Evolutionary conservation across 1,139 yeast genomes (phyloP), one percentile per base, ranked within the genome.

Genomic region (Suhomyces panamericanus): DNA sequence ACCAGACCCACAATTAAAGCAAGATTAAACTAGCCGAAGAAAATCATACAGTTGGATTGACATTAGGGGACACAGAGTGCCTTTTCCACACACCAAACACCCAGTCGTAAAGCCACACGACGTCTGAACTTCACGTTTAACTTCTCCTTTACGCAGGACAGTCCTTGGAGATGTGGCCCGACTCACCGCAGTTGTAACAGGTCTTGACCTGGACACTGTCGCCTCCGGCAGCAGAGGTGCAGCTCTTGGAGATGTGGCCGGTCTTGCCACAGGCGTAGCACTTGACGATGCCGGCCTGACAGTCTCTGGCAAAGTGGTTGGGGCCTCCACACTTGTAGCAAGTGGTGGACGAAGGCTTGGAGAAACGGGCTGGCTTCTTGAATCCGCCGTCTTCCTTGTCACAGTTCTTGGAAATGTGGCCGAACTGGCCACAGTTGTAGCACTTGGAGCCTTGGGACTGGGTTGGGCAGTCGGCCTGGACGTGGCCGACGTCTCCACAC

Each of bases 311-410:
- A 70, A 83, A 85, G 68, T 88, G 96, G 81, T 87, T 87, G 64
- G 95, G 91, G 53, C 95, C 96, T 60, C 95, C 95, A 68, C 96
- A 88, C 71, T 85, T 87, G 84, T 85, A 87, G 71, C 96, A 88
- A 48, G 90, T 81, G 51, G 87, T 79, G 53, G 76, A 75, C 32
- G 57, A 43, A 32, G 43, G 42, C 41, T 32, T 38, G 38, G 44
- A 32, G 48, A 42, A 44, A 44, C 59, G 52, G 38, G 49, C 48
- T 32, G 52, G 52, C 47, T 49, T 49, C 49, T 49, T 51, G 38
- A 30, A 33, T 27, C 61, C 55, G 39, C 63, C 64, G 41, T 51
- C 60, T 51, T 50, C 50, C 55, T 77, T 73, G 50, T 75, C 64
- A 70, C 97, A 84, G 69, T 82, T 77, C 74, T 81, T 81, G 56